Percentiles rank a stretch among this genome's conserved stretches.
Conservation (phyloP, 2,329 filamentous ascomycete genomes). For the Cordyceps pruinosa region DNA sequence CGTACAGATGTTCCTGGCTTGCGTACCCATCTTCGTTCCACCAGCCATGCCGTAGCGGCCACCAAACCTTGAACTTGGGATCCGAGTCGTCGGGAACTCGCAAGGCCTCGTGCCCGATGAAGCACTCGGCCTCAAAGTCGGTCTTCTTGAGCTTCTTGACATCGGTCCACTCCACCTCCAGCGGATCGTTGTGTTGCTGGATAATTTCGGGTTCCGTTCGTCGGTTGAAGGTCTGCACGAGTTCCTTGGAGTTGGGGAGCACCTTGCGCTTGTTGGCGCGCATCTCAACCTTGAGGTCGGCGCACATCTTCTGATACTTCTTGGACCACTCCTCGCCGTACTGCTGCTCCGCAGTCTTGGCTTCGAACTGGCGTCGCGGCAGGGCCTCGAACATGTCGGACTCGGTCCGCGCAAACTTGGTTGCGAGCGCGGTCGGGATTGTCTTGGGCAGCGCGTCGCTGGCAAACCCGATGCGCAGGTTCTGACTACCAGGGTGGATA, state of each 20-base stretch:
- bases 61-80: constrained; percentile 86
- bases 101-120: constrained; percentile 74
- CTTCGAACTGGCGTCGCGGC: constrained; percentile 62
- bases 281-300: constrained; percentile 85
- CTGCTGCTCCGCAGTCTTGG: constrained; percentile 62
- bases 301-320: constrained; percentile 73
- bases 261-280: constrained; percentile 90
- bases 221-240: constrained; percentile 91
- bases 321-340: constrained; percentile 78
- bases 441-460: constrained; percentile 93
- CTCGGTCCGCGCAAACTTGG: constrained; percentile 70
- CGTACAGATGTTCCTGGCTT: constrained; percentile 70
- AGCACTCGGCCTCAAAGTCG: constrained; percentile 53
- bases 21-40: constrained; percentile 86
- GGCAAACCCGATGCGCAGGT: constrained; percentile 88
- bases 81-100: constrained; percentile 84
- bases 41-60: constrained; percentile 81
- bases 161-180: constrained; percentile 94
- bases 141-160: constrained; percentile 60
- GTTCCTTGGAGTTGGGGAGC: constrained; percentile 92
- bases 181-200: constrained; percentile 86
- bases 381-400: constrained; percentile 75
- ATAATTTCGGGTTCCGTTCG: constrained; percentile 79
- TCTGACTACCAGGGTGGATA: constrained; percentile 92
- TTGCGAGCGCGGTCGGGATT: constrained; percentile 85